Conservation (phyloP, 345 rosid genomes). For the Excoecaria agallocha region DNA sequence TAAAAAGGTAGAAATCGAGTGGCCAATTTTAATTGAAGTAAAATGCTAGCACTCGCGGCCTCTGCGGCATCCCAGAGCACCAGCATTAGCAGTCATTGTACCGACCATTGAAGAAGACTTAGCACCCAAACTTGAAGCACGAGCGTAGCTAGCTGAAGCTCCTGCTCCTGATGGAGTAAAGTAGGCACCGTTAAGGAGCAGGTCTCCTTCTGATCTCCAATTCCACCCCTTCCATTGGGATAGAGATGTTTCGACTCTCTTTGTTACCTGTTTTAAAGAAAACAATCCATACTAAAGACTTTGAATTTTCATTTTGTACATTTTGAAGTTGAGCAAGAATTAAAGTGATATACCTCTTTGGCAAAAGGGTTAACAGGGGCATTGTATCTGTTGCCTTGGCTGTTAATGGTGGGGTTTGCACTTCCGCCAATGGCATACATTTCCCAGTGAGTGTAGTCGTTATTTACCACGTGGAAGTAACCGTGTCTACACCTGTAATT, state of each 20-base stretch:
- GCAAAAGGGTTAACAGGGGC: constrained; percentile 77
- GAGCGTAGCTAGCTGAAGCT: constrained; percentile 75
- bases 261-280: constrained; percentile 61
- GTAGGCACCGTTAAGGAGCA: constrained; percentile 82
- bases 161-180: constrained; percentile 83
- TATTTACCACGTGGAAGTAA: constrained; percentile 93
- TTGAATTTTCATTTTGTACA: background rate
- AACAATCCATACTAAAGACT: background rate
- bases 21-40: constrained; percentile 21
- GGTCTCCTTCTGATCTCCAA: constrained; percentile 92
- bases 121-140: constrained; percentile 93
- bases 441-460: constrained; percentile 97
- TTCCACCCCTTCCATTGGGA: constrained; percentile 71
- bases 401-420: constrained; percentile 87
- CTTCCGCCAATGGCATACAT: constrained; percentile 99
- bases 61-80: constrained; percentile 62
- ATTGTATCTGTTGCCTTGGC: constrained; percentile 88
- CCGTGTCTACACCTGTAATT: constrained; percentile 86
- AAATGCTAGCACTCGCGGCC: constrained; percentile 50
- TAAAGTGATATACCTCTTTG: constrained; percentile 55
- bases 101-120: constrained; percentile 78
- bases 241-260: constrained; percentile 66
- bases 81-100: constrained; percentile 72
- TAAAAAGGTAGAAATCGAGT: background rate
- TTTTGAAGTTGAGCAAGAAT: background rate